Evolutionary conservation across 2,329 filamentous ascomycete species (phyloP), one percentile per base, ranked within the genome.

Genomic region (Xylaria sp.): DNA sequence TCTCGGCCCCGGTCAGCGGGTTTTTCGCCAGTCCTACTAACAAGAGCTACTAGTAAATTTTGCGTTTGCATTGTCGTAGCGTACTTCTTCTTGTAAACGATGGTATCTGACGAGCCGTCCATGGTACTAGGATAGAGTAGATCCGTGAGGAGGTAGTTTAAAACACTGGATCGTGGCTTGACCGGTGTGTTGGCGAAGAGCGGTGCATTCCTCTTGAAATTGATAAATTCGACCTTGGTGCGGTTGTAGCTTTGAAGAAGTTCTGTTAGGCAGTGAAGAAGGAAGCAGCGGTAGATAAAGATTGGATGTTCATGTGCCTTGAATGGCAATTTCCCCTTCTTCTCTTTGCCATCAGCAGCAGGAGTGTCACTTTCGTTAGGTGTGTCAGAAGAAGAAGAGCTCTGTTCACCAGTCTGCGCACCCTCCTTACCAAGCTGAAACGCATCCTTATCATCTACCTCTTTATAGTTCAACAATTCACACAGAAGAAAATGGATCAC

Each of bases 191-290:
- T 90, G 12, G 91, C 91, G 73, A 93, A 91, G 52, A 93, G 87
- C 55, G 95, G 93, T 7, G 93, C 91, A 76, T 94, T 97, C 68
- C 95, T 91, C 72, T 97, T 98, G 82, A 97, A 99, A 79, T 97
- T 98, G 83, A 99, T 97, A 78, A 99, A 98, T 78, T 99, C 97
- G 50, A 99, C 89, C 84, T 99, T 99, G 9, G 94, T 93, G 62
- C 94, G 90, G 73, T 94, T 97, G 82, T 98, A 99, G 76, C 92
- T 97, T 65, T 92, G 90, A 15, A 99, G 84, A 15, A 99, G 87
- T 80, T 99, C 96, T 0, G 93, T 91, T 45, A 99, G 83, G 76
- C 94, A 97, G 77, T 96, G 94, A 36, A 99, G 86, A 60, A 99
- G 83, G 83, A 98, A 97, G 82, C 95, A 97, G 56, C 96, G 90